Evolutionary conservation across 208 protist genomes (phyloP).

Genomic region (Acanthamoeba castellanii): DNA sequence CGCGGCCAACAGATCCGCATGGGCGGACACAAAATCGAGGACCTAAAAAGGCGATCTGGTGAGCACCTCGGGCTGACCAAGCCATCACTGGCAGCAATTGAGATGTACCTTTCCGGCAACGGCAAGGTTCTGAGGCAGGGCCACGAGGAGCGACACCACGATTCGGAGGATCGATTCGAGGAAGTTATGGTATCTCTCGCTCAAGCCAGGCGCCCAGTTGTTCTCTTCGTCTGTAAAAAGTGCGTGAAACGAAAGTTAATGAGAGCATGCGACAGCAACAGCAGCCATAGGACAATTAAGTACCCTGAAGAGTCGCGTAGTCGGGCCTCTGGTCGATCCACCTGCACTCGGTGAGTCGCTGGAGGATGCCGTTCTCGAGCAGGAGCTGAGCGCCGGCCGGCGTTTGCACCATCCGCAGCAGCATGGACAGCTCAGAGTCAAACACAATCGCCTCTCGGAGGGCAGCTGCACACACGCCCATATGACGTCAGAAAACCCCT

Average conservation of each 20-base stretch:
- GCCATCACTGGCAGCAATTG: not conserved
- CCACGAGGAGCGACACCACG: constrained; percentile 69
- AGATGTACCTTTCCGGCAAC: constrained; percentile 39
- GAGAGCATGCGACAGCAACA: not conserved
- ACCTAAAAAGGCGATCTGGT: not conserved
- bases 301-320: constrained; percentile 58
- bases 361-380: constrained; percentile 68
- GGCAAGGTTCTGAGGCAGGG: constrained; percentile 65
- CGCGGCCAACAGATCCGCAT: constrained; percentile 41
- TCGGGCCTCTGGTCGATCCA: constrained; percentile 71
- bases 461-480: not conserved
- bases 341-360: constrained; percentile 65
- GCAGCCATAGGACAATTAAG: not conserved
- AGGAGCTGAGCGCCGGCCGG: constrained; percentile 24
- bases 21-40: constrained; percentile 60
- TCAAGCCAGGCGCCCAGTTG: constrained; percentile 4
- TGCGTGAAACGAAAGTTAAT: not conserved
- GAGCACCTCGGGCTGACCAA: not conserved
- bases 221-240: constrained; percentile 65
- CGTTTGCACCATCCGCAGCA: constrained; percentile 67
- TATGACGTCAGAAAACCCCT: not conserved
- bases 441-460: constrained; percentile 52
- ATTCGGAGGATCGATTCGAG: constrained; percentile 58
- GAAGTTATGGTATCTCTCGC: constrained; percentile 70
- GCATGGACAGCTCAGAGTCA: constrained; percentile 66